Conservation (phyloP, 1,284 basidiomycete species). For the Sphagnurus paluster region DNA sequence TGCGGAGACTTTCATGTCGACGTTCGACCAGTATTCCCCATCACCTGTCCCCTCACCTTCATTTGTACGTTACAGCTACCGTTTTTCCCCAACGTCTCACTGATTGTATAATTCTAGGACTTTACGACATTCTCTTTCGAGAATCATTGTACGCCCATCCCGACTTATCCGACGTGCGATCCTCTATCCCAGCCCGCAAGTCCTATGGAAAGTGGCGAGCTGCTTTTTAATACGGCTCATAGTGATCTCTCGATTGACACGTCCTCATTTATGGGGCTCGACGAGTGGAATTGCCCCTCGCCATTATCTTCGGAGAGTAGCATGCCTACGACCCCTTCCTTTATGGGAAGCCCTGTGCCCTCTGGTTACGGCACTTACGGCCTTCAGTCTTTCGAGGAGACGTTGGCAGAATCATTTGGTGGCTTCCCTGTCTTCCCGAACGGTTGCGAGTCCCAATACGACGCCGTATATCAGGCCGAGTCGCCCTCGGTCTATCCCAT, state of each 20-base stretch:
- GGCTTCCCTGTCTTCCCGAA: slow-evolving; percentile 22
- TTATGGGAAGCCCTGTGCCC: slow-evolving; percentile 26
- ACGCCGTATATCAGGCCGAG: slow-evolving; percentile 14
- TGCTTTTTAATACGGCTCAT: slow-evolving; percentile 15
- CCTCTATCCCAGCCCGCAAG: slow-evolving; percentile 22
- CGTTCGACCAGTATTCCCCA: slow-evolving; percentile 19
- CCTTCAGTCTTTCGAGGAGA: slow-evolving; percentile 26
- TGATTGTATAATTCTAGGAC: slow-evolving; percentile 37
- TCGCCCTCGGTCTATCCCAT: slow-evolving; percentile 19
- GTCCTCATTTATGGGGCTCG: slow-evolving; percentile 27
- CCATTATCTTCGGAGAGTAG: slow-evolving; percentile 32
- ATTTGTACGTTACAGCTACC: slow-evolving; percentile 14
- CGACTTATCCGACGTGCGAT: slow-evolving; percentile 23
- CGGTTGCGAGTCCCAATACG: slow-evolving; percentile 16
- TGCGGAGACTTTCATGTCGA: slow-evolving; percentile 12
- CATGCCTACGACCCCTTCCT: slow-evolving; percentile 32
- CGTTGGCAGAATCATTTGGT: slow-evolving; percentile 24
- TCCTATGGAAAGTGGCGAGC: slow-evolving; percentile 9
- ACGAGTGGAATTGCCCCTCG: slow-evolving; percentile 33
- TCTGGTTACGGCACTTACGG: slow-evolving; percentile 21
- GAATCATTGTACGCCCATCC: slow-evolving; percentile 22
- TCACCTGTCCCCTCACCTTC: slow-evolving; percentile 17
- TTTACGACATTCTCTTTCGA: slow-evolving; percentile 53
- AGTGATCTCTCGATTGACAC: slow-evolving; percentile 28
- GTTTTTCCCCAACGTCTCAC: slow-evolving; percentile 4